Base-by-base conservation (phyloP, 371 early-diverging fungal species). In the Apophysomyces variabilis region DNA sequence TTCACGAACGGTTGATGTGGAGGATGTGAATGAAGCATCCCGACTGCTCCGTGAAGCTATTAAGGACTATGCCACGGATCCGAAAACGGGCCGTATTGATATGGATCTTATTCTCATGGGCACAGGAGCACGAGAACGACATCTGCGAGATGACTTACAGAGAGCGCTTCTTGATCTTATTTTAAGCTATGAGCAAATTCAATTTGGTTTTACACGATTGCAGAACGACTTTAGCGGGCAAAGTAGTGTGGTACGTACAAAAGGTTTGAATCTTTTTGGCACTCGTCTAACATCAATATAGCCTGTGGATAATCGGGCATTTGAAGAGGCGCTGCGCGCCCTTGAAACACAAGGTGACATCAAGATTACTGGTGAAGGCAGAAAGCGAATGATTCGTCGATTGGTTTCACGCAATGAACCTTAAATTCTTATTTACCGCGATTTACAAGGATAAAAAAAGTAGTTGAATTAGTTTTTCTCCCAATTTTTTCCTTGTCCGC, bases 91-190 rank as follows among this genome's bases (percentile, higher is more conserved):
- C 35, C 86, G 93, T 64, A 92, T 99, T 44, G 99, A 99, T 72
- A 89, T 99, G 85, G 99, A 99, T 76, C 85, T 99, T 67, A 83
- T 99, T 45, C 90, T 90, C 61, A 97, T 97, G 26, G 99, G 99
- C 7, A 79, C 79, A 44, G 85, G 85, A 36, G 79, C 87, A 12
- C 81, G 80, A 62, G 87, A 85, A 35, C 85, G 87, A 57, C 74
- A 76, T 16, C 66, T 85, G 62, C 75, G 81, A 61, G 84, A 83
- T 60, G 83, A 81, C 62, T 66, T 85, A 54, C 75, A 75, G 37
- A 78, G 75, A 44, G 83, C 83, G 60, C 54, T 86, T 36, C 64
- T 76, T 63, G 69, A 69, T n/a, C 57, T 82, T 57, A 67, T 85
- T 57, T 64, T 74, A 38, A 70, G 73, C 26, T 74, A 77, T 37